Conservation (phyloP, 305 asterid genomes). For the Vinca major region DNA sequence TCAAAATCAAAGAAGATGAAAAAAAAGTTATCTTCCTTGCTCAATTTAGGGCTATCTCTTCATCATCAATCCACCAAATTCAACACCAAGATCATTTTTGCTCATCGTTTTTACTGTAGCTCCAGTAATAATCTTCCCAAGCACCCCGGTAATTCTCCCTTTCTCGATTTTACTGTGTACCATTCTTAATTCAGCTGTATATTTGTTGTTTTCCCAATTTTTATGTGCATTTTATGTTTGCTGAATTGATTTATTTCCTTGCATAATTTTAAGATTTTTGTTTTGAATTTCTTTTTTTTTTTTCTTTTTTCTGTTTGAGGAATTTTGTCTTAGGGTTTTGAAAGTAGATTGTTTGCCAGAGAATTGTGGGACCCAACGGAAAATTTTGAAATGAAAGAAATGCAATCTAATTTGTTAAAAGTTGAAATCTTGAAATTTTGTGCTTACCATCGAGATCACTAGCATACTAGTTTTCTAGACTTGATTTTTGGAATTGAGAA, state of each 20-base stretch:
- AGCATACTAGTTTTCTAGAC: too few species aligned
- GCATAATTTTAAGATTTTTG: neutral
- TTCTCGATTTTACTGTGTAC: neutral
- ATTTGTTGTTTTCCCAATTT: neutral
- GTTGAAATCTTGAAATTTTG: too few species aligned
- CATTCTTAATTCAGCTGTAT: neutral
- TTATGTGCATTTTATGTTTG: neutral
- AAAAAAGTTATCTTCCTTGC: slow-evolving; percentile 28
- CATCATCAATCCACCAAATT: slow-evolving; percentile 27
- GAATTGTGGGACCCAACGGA: too few species aligned
- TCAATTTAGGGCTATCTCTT: slow-evolving; percentile 25
- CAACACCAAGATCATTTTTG: slow-evolving; percentile 12
- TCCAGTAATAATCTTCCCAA: slow-evolving; percentile 33
- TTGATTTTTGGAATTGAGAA: too few species aligned
- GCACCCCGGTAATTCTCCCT: slow-evolving; percentile 39
- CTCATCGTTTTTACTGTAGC: slow-evolving; percentile 31
- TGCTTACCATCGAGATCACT: too few species aligned
- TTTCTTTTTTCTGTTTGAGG: neutral
- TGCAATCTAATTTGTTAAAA: too few species aligned
- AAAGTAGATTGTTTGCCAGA: too few species aligned
- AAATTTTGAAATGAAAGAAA: too few species aligned
- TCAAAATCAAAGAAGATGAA: slow-evolving; percentile 26
- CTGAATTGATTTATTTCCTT: neutral
- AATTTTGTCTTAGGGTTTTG: neutral
- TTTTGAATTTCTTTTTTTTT: neutral